Base-by-base conservation (phyloP, 1,284 basidiomycete genomes). In the Austroboletus novae-zelandiae region DNA sequence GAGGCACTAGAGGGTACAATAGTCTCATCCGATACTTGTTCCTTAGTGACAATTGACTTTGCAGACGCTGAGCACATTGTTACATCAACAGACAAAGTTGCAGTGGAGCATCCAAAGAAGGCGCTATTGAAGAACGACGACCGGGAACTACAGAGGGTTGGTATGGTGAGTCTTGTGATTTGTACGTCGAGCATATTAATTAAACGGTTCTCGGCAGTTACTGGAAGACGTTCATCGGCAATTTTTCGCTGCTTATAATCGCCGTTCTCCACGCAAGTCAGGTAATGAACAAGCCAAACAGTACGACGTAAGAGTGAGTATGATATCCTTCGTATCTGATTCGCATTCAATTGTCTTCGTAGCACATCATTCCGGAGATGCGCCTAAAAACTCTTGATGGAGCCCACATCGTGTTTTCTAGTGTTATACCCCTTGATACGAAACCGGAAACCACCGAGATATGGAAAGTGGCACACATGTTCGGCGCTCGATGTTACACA, bases 111-210 rank as follows among this genome's bases (percentile, higher is more conserved):
- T 32, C 68, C 69, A 17, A 78, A 78, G 44, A 90, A 87, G 60
- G 89, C 93, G 0, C 70, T 98, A 27, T 72, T 98, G 47, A 93
- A 88, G 66, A 90, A 94, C 53, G 82, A 94, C 56, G 96, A 99
- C 67, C 65, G 67, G n/a, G 96, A 99, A 71, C 77, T 99, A 42
- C 72, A 76, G 14, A 77, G 96, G 17, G 75, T 98, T 11, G 77
- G 81, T 51, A 77, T 77, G 64, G 94, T 93, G 60, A 54, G 80
- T 45, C 20, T 42, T 35, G 15, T 6, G 7, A 40, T 31, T 17
- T 9, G 36, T 40, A 14, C 17, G 11, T 29, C 20, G 15, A 41
- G 55, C 37, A 40, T 34, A 14, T 48, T 54, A 2, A 60, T 29
- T 29, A 29, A 29, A n/a, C 53, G 5, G 17, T 30, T 30, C 10